Conservation (phyloP, 495 filamentous ascomycete genomes). For the Penicillium pulvis region DNA sequence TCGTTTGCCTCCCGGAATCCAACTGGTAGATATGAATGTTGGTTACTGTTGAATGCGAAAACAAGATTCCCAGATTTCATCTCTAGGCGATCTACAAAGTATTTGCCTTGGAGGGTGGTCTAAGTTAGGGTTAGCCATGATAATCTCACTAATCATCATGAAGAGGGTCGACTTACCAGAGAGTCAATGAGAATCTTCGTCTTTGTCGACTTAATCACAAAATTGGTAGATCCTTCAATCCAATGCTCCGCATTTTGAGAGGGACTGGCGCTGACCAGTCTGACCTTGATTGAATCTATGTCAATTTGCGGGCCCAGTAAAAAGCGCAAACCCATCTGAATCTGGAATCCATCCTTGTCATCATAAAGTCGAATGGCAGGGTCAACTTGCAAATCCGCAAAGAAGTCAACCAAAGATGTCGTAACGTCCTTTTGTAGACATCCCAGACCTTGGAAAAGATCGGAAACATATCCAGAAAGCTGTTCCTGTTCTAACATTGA, state of each 20-base stretch:
- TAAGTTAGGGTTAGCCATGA: slow-evolving; percentile 35
- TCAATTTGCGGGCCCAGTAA: slow-evolving; percentile 70
- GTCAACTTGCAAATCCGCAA: slow-evolving; percentile 68
- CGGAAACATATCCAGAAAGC: slow-evolving; percentile 63
- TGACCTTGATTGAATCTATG: slow-evolving; percentile 66
- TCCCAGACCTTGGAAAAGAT: slow-evolving; percentile 64
- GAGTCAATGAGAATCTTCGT: slow-evolving; percentile 45
- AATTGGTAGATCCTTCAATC: slow-evolving; percentile 38
- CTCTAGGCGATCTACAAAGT: slow-evolving; percentile 71
- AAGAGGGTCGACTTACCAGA: slow-evolving; percentile 23
- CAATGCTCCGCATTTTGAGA: slow-evolving; percentile 44
- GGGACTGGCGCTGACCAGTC: slow-evolving; percentile 50
- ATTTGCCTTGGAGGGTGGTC: slow-evolving; percentile 72
- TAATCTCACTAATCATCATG: neutral
- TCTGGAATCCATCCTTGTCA: slow-evolving; percentile 75
- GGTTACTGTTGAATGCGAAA: slow-evolving; percentile 49
- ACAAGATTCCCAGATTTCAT: slow-evolving; percentile 68
- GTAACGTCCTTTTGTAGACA: slow-evolving; percentile 64
- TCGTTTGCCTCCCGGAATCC: slow-evolving; percentile 46
- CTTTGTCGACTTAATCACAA: slow-evolving; percentile 40
- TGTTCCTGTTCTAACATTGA: slow-evolving; percentile 53
- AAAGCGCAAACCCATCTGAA: slow-evolving; percentile 70
- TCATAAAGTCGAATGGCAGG: slow-evolving; percentile 69
- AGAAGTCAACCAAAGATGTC: slow-evolving; percentile 71
- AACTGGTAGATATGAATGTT: slow-evolving; percentile 36